These are phyloP conservation scores for Kuraishia floccosa DNA, from an alignment of 805 yeast genomes.

Conservation along the genomic window DNA sequence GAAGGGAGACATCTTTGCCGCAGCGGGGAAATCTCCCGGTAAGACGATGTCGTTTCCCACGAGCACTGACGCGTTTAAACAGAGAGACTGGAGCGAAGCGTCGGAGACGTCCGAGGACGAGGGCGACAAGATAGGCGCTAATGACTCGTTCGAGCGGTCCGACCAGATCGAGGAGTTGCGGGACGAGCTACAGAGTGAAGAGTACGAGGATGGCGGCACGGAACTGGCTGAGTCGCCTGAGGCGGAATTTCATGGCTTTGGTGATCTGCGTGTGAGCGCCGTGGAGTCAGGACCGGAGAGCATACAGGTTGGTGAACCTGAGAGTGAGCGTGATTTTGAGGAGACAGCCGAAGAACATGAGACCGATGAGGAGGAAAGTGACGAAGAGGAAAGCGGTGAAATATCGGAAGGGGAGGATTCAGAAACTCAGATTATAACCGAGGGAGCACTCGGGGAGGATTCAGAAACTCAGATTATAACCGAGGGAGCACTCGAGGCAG, in stretches of 20 bases:
- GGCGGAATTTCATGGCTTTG: background rate
- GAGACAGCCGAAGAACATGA: conserved; percentile 4
- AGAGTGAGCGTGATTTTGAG: conserved; percentile 4
- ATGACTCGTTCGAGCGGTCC: too few species aligned
- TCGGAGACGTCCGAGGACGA: too few species aligned
- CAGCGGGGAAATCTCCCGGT: too few species aligned
- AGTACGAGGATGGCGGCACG: conserved; percentile 7
- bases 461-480: too few species aligned
- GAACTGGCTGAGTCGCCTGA: background rate
- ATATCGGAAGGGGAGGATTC: conserved; percentile 10
- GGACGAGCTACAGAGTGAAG: conserved; percentile 4
- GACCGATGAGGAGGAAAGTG: conserved; percentile 7
- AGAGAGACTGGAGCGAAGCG: too few species aligned
- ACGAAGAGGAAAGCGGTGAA: conserved; percentile 7
- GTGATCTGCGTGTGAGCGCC: background rate
- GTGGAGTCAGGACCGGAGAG: conserved; percentile 1
- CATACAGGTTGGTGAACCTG: conserved; percentile 2
- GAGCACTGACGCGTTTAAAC: too few species aligned
- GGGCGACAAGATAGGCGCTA: too few species aligned
- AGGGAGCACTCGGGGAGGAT: too few species aligned
- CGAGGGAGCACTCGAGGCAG: too few species aligned
- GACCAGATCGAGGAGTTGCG: background rate
- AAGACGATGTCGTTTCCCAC: too few species aligned
- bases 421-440: too few species aligned
- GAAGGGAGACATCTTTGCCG: too few species aligned